Evolutionary conservation across 2,329 filamentous ascomycete genomes (phyloP).

Genomic region (Colletotrichum neosansevieriae): DNA sequence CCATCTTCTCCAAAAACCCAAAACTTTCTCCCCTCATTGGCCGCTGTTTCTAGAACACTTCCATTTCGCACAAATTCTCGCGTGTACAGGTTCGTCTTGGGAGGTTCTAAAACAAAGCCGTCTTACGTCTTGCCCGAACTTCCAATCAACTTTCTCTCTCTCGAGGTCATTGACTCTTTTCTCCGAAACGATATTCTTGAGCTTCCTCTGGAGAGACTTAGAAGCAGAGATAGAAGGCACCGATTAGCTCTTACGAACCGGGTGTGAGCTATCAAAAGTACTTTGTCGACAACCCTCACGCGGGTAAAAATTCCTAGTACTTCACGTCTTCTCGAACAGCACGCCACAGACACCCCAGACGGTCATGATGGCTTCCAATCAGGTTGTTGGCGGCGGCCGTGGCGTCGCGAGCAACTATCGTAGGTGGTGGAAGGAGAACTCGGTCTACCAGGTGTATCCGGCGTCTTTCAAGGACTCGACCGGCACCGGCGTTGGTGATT

Average conservation of each 20-base stretch:
- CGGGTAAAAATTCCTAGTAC: too few relatives aligned
- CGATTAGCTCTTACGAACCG: too few relatives aligned
- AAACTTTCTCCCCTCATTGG: conserved; percentile 28
- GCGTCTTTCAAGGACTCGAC: conserved; percentile 72
- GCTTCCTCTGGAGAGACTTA: too few relatives aligned
- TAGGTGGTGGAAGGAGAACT: conserved; percentile 70
- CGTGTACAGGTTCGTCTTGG: neutral
- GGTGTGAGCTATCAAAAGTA: too few relatives aligned
- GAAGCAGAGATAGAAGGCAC: too few relatives aligned
- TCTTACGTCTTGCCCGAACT: neutral
- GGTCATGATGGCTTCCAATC: conserved; percentile 17
- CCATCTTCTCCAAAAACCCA: conserved; percentile 3
- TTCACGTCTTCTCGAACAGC: too few relatives aligned
- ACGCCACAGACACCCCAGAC: neutral
- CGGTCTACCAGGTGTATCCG: conserved; percentile 72
- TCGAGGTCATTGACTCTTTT: neutral
- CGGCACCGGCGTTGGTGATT: conserved; percentile 66
- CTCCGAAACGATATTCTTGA: neutral
- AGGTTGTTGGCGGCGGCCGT: conserved; percentile 5
- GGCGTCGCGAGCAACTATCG: conserved; percentile 37
- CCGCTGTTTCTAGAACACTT: neutral
- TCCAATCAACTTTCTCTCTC: neutral
- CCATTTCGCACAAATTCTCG: conserved; percentile 34
- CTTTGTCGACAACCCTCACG: too few relatives aligned
- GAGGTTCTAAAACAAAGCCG: neutral